Conservation (phyloP, 495 filamentous ascomycete species). For the Evansstolkia leycettana region DNA sequence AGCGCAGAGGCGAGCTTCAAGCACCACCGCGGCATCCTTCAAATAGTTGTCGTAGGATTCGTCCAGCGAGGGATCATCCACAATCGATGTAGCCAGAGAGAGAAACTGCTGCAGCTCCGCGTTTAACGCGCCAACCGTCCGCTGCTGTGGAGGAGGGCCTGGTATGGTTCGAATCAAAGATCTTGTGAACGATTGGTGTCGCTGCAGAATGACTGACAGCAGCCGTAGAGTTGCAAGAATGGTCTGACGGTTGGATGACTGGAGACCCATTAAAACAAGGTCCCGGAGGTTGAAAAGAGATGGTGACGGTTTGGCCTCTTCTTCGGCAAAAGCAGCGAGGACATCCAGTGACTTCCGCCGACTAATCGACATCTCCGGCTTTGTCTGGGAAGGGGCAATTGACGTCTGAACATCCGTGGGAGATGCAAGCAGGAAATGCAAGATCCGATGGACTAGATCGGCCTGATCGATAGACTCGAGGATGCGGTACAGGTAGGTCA, state of each 20-base stretch:
- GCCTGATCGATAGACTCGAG: slow-evolving; percentile 83
- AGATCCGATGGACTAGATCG: slow-evolving; percentile 81
- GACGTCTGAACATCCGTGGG: slow-evolving; percentile 29
- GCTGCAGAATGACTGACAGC: slow-evolving; percentile 67
- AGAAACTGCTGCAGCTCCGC: slow-evolving; percentile 67
- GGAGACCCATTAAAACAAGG: slow-evolving; percentile 74
- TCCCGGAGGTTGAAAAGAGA: slow-evolving; percentile 87
- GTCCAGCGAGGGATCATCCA: slow-evolving; percentile 58
- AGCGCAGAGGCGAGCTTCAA: slow-evolving; percentile 60
- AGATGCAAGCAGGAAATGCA: slow-evolving; percentile 83
- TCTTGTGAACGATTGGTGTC: slow-evolving; percentile 76
- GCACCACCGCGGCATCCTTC: slow-evolving; percentile 58
- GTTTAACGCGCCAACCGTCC: slow-evolving; percentile 69
- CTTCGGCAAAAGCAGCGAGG: slow-evolving; percentile 59
- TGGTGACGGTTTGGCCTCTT: slow-evolving; percentile 58
- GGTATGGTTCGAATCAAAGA: slow-evolving; percentile 58
- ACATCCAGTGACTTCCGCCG: slow-evolving; percentile 82
- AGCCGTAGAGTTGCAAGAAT: slow-evolving; percentile 79
- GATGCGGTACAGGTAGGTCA: slow-evolving; percentile 86
- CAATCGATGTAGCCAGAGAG: slow-evolving; percentile 56
- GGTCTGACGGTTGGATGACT: slow-evolving; percentile 76
- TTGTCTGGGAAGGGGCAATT: slow-evolving; percentile 21
- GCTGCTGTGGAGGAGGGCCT: slow-evolving; percentile 44
- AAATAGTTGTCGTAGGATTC: slow-evolving; percentile 73
- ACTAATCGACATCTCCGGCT: slow-evolving; percentile 49